Evolutionary conservation across 75 land plant species (phyloP), one percentile per base, ranked within the genome.

Genomic region (Sequoiadendron giganteum): DNA sequence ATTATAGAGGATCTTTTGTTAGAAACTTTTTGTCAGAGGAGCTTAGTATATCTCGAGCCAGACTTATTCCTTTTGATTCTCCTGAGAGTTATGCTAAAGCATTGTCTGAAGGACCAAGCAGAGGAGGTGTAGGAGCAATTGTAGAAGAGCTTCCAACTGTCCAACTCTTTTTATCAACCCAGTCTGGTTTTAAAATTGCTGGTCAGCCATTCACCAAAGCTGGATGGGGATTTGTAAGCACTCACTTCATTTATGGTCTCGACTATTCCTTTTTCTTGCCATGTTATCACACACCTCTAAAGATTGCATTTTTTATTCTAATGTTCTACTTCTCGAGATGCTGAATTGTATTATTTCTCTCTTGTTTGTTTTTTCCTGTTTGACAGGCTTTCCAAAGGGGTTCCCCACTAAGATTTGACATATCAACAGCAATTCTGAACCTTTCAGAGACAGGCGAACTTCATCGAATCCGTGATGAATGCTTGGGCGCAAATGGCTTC

Each of bases 361-460:
- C 25, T 65, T 65, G 0, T 0, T 61, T 61, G 11, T 61, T 4
- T 19, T 2, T 25, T 25, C 5, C 21, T 65, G 70, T 34, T 80
- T 85, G n/a, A 81, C 93, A 96, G 98, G 98, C 95, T 1, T 97
- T 97, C 87, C 97, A 92, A 21, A 92, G 93, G 84, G 98, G 95
- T 48, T 97, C 98, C 10, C 97, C 92, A 13, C 79, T 97, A 48
- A 95, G 95, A 58, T 89, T 94, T 11, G 98, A 97, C 89, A 88
- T 97, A 89, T 95, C 98, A 40, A 95, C 97, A 10, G 96, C 98
- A 1, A 94, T 97, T 86, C 86, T 97, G 18, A 90, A 87, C 14
- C 93, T 97, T 25, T 91, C 98, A 19, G 98, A 97, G 83, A 97
- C 87, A 34, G 98, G 97, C 5, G 95, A 95, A 21, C 93, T 96